Evolutionary conservation across 1,139 yeast species (phyloP).

Genomic region (Saccharomyces hybrid): DNA sequence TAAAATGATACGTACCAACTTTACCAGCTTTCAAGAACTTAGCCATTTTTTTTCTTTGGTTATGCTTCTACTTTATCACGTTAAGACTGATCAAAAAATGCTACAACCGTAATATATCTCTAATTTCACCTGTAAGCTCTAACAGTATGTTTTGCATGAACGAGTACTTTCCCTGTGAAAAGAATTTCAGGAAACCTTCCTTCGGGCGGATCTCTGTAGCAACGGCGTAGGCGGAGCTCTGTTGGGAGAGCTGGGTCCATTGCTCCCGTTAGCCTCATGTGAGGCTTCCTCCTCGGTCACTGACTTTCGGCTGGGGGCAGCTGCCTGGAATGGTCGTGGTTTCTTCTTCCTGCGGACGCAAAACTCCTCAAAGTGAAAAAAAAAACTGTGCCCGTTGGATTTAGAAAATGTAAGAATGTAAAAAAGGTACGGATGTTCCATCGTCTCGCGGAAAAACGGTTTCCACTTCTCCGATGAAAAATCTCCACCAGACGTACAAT

Average conservation of each 20-base stretch:
- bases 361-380: background rate
- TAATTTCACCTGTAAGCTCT: background rate
- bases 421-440: background rate
- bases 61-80: constrained; percentile 19
- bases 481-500: background rate
- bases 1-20: background rate
- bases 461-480: background rate
- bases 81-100: background rate
- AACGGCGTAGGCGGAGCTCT: background rate
- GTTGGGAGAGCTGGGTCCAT: background rate
- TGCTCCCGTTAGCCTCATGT: background rate
- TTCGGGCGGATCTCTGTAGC: background rate
- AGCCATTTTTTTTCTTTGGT: no score
- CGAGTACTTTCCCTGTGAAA: background rate
- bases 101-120: background rate
- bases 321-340: background rate
- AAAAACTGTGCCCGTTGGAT: background rate
- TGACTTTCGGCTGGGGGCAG: background rate
- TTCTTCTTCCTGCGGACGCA: background rate
- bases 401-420: background rate
- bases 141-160: background rate
- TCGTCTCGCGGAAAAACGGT: background rate
- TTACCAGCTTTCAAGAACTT: no score
- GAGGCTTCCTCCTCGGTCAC: background rate
- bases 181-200: background rate